phyloP scores from a whole-genome alignment of 768 basidiomycete species.

The Tephrocybe sp. region DNA sequence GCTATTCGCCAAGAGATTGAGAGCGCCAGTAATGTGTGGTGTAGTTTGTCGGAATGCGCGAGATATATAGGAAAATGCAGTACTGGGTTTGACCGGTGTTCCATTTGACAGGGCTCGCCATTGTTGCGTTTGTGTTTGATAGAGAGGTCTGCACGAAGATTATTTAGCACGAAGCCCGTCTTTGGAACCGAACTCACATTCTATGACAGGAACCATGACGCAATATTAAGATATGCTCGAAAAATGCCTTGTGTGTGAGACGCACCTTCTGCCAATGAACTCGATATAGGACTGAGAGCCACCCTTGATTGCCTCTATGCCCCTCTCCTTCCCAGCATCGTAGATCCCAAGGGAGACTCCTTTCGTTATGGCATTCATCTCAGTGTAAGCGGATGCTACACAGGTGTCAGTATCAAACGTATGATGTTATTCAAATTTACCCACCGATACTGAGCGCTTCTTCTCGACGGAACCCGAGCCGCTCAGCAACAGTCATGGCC shows the following conservation, averaged over 20 bases:
- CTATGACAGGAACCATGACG: slow-evolving; percentile 1
- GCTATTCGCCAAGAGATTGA: slow-evolving; percentile 65
- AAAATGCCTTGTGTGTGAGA: not conserved
- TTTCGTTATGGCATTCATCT: slow-evolving; percentile 87
- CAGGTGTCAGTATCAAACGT: not conserved
- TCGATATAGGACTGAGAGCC: slow-evolving; percentile 84
- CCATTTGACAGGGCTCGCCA: slow-evolving; percentile 85
- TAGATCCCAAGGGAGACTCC: slow-evolving; percentile 83
- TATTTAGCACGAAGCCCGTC: not conserved
- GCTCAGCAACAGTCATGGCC: slow-evolving; percentile 84
- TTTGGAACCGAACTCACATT: slow-evolving; percentile 9
- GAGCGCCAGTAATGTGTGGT: slow-evolving; percentile 74
- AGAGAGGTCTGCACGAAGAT: slow-evolving; percentile 62
- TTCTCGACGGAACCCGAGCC: slow-evolving; percentile 81
- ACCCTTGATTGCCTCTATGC: slow-evolving; percentile 50
- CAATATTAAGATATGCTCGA: no score
- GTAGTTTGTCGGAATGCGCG: slow-evolving; percentile 79
- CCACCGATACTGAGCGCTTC: slow-evolving; percentile 91
- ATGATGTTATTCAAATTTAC: not conserved
- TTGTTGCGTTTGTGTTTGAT: slow-evolving; percentile 61
- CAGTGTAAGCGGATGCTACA: slow-evolving; percentile 88
- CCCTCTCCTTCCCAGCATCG: slow-evolving; percentile 52
- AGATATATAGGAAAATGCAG: slow-evolving; percentile 84
- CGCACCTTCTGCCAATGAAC: slow-evolving; percentile 74
- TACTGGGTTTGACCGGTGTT: slow-evolving; percentile 64